These are phyloP conservation scores for Penicillium simplicissimum DNA, from an alignment of 495 filamentous ascomycete species.

Conservation along the genomic window DNA sequence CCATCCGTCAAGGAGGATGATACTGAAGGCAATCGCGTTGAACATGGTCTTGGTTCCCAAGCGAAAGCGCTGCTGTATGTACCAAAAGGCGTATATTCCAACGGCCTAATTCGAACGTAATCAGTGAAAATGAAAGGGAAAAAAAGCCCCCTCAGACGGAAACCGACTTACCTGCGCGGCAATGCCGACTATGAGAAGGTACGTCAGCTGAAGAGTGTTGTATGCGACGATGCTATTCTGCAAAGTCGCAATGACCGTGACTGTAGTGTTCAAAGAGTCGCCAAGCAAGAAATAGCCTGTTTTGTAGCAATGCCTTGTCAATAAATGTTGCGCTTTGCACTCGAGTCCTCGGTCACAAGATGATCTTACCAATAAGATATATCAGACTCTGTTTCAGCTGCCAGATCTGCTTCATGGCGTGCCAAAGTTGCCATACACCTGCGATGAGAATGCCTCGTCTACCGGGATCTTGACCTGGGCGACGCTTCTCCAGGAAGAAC, in stretches of 20 bases:
- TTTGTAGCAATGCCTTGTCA: neutral
- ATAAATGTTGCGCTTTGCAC: neutral
- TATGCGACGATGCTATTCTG: constrained; percentile 64
- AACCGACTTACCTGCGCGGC: constrained; percentile 48
- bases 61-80: constrained; percentile 51
- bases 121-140: neutral
- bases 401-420: constrained; percentile 60
- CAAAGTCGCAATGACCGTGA: constrained; percentile 64
- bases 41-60: constrained; percentile 65
- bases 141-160: neutral
- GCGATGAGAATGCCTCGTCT: constrained; percentile 51
- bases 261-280: constrained; percentile 65
- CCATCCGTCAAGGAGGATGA: constrained; percentile 62
- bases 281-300: constrained; percentile 64
- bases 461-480: constrained; percentile 57
- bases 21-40: constrained; percentile 55
- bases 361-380: constrained; percentile 56
- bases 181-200: constrained; percentile 64
- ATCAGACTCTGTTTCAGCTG: constrained; percentile 62
- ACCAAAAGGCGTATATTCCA: constrained; percentile 64
- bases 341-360: neutral
- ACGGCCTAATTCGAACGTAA: constrained; percentile 36
- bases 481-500: constrained; percentile 63
- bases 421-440: constrained; percentile 58
- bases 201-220: constrained; percentile 60